phyloP scores from a whole-genome alignment of 2,329 filamentous ascomycete species.

The Cercospora berteroae region DNA sequence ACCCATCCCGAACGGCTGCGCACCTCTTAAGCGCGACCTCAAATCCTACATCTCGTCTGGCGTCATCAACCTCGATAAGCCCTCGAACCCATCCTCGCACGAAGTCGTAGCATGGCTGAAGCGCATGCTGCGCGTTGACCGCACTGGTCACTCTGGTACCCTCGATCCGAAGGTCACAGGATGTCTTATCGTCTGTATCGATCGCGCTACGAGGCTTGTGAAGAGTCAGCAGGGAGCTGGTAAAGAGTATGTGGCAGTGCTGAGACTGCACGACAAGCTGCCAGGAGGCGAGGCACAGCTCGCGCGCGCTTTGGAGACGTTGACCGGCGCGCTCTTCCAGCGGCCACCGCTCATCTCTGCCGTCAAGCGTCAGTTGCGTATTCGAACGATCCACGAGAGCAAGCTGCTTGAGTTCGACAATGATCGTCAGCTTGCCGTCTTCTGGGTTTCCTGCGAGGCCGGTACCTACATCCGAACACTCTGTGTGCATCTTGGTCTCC shows the following conservation, averaged over 20 bases:
- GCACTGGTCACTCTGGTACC: constrained; percentile 97
- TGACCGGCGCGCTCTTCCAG: constrained; percentile 96
- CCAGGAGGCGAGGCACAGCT: constrained; percentile 92
- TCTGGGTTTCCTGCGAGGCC: constrained; percentile 99
- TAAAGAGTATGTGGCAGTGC: constrained; percentile 98
- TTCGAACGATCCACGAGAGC: constrained; percentile 96
- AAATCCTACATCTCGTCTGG: constrained; percentile 96
- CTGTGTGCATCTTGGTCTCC: constrained; percentile 83
- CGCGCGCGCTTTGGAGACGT: constrained; percentile 86
- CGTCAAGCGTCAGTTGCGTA: constrained; percentile 97
- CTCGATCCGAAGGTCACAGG: constrained; percentile 98
- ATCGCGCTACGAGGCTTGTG: constrained; percentile 93
- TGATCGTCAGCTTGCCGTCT: constrained; percentile 92
- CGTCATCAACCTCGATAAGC: constrained; percentile 98
- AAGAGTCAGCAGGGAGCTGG: constrained; percentile 98
- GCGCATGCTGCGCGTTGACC: constrained; percentile 90
- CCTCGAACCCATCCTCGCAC: constrained; percentile 95
- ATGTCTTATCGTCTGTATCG: constrained; percentile 91
- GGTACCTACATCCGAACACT: constrained; percentile 98
- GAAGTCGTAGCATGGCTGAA: constrained; percentile 99
- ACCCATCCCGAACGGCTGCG: constrained; percentile 88
- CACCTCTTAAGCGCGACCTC: constrained; percentile 87
- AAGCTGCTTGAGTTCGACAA: constrained; percentile 97
- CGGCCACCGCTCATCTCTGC: constrained; percentile 95
- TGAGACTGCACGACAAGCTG: constrained; percentile 91